phyloP scores from a whole-genome alignment of 805 yeast species.

The Lachancea thermotolerans region DNA sequence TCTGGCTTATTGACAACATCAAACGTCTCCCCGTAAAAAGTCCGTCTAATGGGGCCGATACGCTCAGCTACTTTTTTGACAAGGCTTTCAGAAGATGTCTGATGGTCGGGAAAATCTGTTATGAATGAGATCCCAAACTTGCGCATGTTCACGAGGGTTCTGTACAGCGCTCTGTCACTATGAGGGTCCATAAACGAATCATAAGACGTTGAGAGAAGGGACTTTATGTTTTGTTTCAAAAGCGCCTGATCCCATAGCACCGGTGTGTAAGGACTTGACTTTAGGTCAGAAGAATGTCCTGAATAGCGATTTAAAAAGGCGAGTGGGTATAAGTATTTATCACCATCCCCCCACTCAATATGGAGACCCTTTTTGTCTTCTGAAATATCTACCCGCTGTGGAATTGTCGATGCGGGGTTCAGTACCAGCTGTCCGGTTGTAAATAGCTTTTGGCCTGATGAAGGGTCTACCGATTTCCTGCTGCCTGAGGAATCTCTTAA shows the following conservation, averaged over 20 bases:
- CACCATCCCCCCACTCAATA: constrained; percentile 46
- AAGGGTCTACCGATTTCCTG: constrained; percentile 43
- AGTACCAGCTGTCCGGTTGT: constrained; percentile 47
- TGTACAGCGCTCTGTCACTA: constrained; percentile 31
- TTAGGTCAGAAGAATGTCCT: constrained; percentile 24
- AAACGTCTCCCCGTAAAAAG: constrained; percentile 67
- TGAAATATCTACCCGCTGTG: constrained; percentile 33
- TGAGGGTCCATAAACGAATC: constrained; percentile 33
- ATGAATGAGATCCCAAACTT: constrained; percentile 52
- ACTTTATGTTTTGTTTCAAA: constrained; percentile 19
- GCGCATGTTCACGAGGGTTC: constrained; percentile 42
- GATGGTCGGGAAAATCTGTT: constrained; percentile 43
- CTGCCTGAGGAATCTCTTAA: constrained; percentile 59
- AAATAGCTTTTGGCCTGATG: constrained; percentile 55
- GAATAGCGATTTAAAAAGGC: constrained; percentile 43
- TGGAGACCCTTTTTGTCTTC: constrained; percentile 30
- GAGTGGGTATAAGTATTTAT: constrained; percentile 36
- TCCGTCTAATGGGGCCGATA: constrained; percentile 62
- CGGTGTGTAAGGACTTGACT: constrained; percentile 14
- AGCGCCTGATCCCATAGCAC: constrained; percentile 37
- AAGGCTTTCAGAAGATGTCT: constrained; percentile 27
- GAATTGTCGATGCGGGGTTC: constrained; percentile 28
- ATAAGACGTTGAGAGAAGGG: constrained; percentile 31
- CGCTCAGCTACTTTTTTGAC: constrained; percentile 43
- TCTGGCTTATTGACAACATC: constrained; percentile 48